Percentiles rank a stretch among this genome's conserved stretches.
Evolutionary conservation across 2,329 filamentous ascomycete genomes (phyloP).

Genomic region (Penicillium sp.): DNA sequence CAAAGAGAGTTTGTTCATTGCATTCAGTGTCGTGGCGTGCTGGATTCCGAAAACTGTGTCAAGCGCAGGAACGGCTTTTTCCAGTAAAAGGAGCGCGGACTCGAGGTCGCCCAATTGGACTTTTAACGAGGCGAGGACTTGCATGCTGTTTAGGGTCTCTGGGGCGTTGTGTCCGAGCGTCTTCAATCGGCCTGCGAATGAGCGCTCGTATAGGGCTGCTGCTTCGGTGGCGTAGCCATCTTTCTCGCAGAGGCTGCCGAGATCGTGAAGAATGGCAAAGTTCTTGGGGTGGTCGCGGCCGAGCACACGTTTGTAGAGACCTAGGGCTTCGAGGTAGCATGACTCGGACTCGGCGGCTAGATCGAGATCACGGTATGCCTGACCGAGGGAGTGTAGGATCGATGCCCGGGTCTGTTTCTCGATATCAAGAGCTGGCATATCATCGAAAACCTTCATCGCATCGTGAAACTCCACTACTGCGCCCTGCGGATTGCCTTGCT

Average conservation of each 20-base stretch:
- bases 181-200: constrained; percentile 36
- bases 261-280: constrained; percentile 34
- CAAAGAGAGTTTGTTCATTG: constrained; percentile 36
- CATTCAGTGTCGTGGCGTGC: constrained; percentile 34
- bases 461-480: constrained; percentile 33
- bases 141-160: constrained; percentile 38
- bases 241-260: constrained; percentile 34
- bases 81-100: constrained; percentile 33
- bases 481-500: constrained; percentile 27
- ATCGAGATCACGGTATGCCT: constrained; percentile 31
- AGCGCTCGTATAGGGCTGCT: constrained; percentile 36
- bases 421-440: constrained; percentile 30
- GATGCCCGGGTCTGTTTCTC: constrained; percentile 31
- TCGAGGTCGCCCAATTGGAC: constrained; percentile 33
- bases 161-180: constrained; percentile 35
- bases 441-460: constrained; percentile 29
- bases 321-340: constrained; percentile 35
- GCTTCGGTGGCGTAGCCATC: constrained; percentile 39
- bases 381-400: constrained; percentile 33
- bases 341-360: constrained; percentile 33
- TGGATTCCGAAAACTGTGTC: constrained; percentile 37
- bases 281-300: constrained; percentile 37
- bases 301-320: constrained; percentile 33
- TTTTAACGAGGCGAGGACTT: constrained; percentile 35
- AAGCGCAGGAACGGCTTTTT: constrained; percentile 35